phyloP scores from a whole-genome alignment of 139 green algal species.

The Eudorina sp. region DNA sequence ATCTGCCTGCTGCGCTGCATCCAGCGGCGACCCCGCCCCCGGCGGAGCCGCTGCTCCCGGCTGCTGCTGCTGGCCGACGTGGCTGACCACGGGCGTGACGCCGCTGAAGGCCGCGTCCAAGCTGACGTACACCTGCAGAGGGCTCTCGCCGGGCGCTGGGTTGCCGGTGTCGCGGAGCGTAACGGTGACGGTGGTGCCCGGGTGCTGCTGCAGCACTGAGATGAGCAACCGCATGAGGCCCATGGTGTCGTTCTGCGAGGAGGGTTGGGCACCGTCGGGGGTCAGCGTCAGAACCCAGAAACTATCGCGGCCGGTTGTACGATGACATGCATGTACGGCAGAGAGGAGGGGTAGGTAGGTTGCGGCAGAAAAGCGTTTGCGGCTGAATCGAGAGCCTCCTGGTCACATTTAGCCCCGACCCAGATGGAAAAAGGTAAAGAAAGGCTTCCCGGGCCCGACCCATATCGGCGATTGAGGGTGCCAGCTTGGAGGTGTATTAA shows the following conservation, averaged over 20 bases:
- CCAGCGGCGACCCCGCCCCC: too few species aligned
- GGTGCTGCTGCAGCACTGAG: conserved; percentile 2
- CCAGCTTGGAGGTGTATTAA: too few species aligned
- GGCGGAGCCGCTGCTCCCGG: too few species aligned
- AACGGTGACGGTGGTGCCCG: conserved; percentile 15
- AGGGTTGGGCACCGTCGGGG: too few species aligned
- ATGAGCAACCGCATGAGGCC: conserved; percentile 19
- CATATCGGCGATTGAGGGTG: too few species aligned
- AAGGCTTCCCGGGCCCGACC: not conserved
- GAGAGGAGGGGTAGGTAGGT: too few species aligned
- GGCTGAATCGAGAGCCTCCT: too few species aligned
- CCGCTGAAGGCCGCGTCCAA: not conserved
- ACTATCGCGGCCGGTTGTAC: too few species aligned
- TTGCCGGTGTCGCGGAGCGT: conserved; percentile 15
- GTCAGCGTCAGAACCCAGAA: too few species aligned
- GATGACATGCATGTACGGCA: too few species aligned
- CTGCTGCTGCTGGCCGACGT: not conserved
- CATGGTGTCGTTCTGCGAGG: conserved; percentile 17
- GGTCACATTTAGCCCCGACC: not conserved
- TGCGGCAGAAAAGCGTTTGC: too few species aligned
- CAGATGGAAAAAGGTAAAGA: not conserved
- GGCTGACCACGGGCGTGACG: not conserved
- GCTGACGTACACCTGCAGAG: not conserved
- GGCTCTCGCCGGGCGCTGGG: not conserved
- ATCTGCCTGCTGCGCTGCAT: too few species aligned